Percentiles rank a stretch among this genome's conserved stretches.
These are phyloP conservation scores for Apiotrichum brassicae DNA, from an alignment of 1,284 basidiomycete genomes.

Conservation along the genomic window DNA sequence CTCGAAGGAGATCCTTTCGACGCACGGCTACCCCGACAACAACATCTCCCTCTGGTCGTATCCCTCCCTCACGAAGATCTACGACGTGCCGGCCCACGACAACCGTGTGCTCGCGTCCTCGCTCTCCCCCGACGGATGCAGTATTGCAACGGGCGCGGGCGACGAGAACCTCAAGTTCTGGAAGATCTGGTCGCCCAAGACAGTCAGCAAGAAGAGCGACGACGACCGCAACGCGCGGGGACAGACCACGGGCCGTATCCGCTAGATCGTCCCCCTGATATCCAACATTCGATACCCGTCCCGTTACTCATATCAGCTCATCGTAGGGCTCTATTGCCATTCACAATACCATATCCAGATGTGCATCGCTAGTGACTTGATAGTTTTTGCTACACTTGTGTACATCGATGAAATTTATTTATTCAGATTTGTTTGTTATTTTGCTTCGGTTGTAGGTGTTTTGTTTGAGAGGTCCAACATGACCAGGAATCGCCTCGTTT, in stretches of 20 bases:
- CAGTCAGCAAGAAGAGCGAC: conserved; percentile 27
- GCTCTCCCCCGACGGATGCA: conserved; percentile 79
- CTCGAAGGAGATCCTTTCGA: conserved; percentile 83
- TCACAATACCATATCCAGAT: too few relatives aligned
- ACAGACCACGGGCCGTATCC: conserved; percentile 14
- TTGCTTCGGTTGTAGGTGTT: too few relatives aligned
- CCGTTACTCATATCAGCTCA: too few relatives aligned
- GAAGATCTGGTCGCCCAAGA: conserved; percentile 46
- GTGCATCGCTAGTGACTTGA: too few relatives aligned
- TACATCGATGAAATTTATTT: background rate
- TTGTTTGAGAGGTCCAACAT: too few relatives aligned
- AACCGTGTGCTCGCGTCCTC: conserved; percentile 76
- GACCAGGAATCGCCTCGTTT: too few relatives aligned
- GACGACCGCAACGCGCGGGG: conserved; percentile 21
- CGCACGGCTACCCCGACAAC: conserved; percentile 82
- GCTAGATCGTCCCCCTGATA: background rate
- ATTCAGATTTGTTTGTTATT: too few relatives aligned
- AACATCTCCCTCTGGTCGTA: conserved; percentile 50
- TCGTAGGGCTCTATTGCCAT: too few relatives aligned
- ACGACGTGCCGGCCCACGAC: conserved; percentile 90
- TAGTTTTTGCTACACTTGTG: background rate
- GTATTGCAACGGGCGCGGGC: conserved; percentile 80
- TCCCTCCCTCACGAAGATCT: conserved; percentile 62
- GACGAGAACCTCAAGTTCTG: conserved; percentile 82
- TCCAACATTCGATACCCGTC: background rate